Evolutionary conservation across 108 stramenopile species (phyloP), one percentile per base, ranked within the genome.

Genomic region (Phaeodactylum tricornutum): DNA sequence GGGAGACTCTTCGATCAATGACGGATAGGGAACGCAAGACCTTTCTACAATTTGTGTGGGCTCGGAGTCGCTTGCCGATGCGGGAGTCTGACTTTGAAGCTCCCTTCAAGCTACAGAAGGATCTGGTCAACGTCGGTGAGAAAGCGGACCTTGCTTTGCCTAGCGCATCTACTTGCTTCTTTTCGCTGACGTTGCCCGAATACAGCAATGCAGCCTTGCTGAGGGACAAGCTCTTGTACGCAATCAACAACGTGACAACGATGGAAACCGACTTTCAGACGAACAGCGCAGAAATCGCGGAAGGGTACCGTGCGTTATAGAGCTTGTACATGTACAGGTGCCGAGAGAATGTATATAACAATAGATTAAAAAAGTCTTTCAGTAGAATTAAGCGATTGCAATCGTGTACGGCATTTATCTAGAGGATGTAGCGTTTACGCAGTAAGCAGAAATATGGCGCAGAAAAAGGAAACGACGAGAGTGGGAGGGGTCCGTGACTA

Each of bases 201-300:
- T 98, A 98, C 61, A 75, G 72, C 5, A 71, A 60, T 43, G 87
- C 84, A 39, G 81, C 88, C 41, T 57, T 72, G 0, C 43, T 95
- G 51, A 72, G 69, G 43, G 59, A 81, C 31, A 95, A 95, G 69
- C 79, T 98, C 20, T 43, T 87, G 24, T 95, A 86, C 56, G 96
- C 98, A 4, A 96, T 98, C 43, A 71, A 88, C 50, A 93, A 94
- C 59, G 92, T 90, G 4, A 86, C 88, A 22, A 92, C 93, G 15
- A 96, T 98, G 95, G 97, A 98, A 50, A 93, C 87, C 26, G 97
- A 98, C 56, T 94, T 94, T 47, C 84, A 93, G 23, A 92, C 90
- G 7, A 92, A 87, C 57, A 80, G 75, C 44, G 75, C 73, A 6
- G 90, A 92, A 49, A 67, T 92, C 22, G 63, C 80, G 31, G 83